phyloP scores from a whole-genome alignment of 1,139 yeast genomes.

The Candida pseudoviswanathii region DNA sequence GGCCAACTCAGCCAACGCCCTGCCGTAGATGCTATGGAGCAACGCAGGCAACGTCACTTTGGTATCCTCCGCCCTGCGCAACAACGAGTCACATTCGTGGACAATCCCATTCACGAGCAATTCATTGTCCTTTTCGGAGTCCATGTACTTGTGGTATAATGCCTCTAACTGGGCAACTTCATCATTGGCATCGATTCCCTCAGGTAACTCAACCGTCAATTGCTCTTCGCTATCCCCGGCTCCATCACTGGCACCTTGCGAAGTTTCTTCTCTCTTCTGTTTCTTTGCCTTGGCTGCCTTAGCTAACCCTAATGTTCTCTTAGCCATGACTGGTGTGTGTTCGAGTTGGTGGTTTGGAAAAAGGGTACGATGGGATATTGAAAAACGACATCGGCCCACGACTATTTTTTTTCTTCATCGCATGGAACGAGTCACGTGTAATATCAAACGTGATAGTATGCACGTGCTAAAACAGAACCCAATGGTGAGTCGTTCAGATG shows the following conservation, averaged over 20 bases:
- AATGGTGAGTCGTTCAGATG: neutral
- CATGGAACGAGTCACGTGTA: too few species aligned
- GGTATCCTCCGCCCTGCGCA: conserved; percentile 48
- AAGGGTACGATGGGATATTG: too few species aligned
- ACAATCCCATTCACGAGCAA: conserved; percentile 78
- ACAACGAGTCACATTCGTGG: conserved; percentile 85
- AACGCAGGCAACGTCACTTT: conserved; percentile 48
- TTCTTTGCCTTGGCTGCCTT: conserved; percentile 58
- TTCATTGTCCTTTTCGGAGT: conserved; percentile 60
- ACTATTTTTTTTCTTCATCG: too few species aligned
- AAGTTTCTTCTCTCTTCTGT: conserved; percentile 34
- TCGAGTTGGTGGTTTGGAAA: too few species aligned
- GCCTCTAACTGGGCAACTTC: conserved; percentile 74
- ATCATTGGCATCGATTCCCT: conserved; percentile 72
- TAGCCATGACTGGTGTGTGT: conserved; percentile 47
- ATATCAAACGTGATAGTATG: too few species aligned
- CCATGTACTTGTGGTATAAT: conserved; percentile 62
- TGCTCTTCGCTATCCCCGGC: conserved; percentile 32
- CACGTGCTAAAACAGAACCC: neutral
- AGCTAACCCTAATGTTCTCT: conserved; percentile 84
- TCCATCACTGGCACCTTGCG: conserved; percentile 16
- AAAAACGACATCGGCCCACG: too few species aligned
- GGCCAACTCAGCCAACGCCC: conserved; percentile 70
- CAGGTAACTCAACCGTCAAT: conserved; percentile 69
- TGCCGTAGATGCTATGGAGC: conserved; percentile 75